Conservation (phyloP, 2,329 filamentous ascomycete genomes). For the Trichoderma aggressivum region DNA sequence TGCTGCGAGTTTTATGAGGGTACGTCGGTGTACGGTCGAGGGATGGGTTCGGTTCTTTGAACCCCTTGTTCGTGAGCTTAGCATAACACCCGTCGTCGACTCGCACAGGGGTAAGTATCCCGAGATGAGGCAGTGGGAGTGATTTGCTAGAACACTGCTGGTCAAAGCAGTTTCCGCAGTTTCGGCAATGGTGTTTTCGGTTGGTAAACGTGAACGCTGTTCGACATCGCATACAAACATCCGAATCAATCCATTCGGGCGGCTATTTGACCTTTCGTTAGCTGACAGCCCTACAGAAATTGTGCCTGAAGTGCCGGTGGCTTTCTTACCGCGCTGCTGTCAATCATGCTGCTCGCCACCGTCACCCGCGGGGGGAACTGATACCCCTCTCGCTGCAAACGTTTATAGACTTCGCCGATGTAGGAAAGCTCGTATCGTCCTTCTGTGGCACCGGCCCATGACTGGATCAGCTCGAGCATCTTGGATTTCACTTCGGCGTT, state of each 20-base stretch:
- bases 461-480: constrained; percentile 90
- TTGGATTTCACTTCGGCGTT: constrained; percentile 85
- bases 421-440: constrained; percentile 79
- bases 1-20: constrained; percentile 62
- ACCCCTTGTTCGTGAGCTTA: constrained; percentile 73
- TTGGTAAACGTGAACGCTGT: constrained; percentile 97
- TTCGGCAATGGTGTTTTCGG: constrained; percentile 95
- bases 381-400: constrained; percentile 79
- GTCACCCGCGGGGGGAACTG: constrained; percentile 82
- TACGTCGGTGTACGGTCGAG: constrained; percentile 48
- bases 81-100: constrained; percentile 95
- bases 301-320: neutral
- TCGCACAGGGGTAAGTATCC: constrained; percentile 84
- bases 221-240: constrained; percentile 97
- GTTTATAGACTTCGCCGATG: constrained; percentile 82
- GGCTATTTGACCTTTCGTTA: constrained; percentile 52
- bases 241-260: constrained; percentile 95
- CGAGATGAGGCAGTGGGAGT: constrained; percentile 84
- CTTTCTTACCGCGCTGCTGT: constrained; percentile 79
- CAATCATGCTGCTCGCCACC: constrained; percentile 95
- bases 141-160: constrained; percentile 90
- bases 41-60: constrained; percentile 40
- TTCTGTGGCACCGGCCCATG: constrained; percentile 87
- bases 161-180: constrained; percentile 97
- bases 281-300: neutral